phyloP scores from a whole-genome alignment of 2,329 filamentous ascomycete genomes.

The Alternaria postmessia region DNA sequence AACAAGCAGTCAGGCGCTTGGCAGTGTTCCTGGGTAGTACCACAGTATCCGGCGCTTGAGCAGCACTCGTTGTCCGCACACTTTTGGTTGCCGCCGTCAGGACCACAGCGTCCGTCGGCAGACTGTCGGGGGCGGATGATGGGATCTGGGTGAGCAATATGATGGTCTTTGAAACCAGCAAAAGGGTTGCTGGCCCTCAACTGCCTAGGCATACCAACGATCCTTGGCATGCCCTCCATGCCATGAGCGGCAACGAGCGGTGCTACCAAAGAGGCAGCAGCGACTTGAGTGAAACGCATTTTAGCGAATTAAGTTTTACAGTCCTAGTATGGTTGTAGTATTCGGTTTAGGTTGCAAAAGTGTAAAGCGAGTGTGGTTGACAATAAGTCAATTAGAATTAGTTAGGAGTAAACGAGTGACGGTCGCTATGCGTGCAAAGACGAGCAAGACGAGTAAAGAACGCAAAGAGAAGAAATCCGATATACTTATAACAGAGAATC shows the following conservation, averaged over 20 bases:
- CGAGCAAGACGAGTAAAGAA: constrained; percentile 32
- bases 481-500: constrained; percentile 32
- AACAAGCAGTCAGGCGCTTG: constrained; percentile 68
- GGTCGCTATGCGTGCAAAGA: constrained; percentile 27
- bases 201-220: constrained; percentile 42
- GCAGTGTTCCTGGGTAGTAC: constrained; percentile 63
- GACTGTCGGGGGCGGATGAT: constrained; percentile 38
- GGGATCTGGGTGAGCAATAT: constrained; percentile 22
- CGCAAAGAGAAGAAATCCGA: constrained; percentile 2
- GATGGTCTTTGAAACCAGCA: constrained; percentile 26
- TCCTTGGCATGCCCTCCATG: constrained; percentile 39
- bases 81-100: constrained; percentile 20
- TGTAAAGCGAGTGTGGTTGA: constrained; percentile 26
- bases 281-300: constrained; percentile 44
- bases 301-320: constrained; percentile 9
- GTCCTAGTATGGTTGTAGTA: constrained; percentile 3
- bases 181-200: constrained; percentile 43
- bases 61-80: constrained; percentile 48
- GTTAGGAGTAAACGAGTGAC: constrained; percentile 35
- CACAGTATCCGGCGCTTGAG: constrained; percentile 59
- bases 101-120: constrained; percentile 40
- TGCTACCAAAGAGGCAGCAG: constrained; percentile 40
- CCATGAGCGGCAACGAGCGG: constrained; percentile 45
- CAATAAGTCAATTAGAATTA: constrained; percentile 28
- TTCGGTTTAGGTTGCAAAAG: background rate